Conservation (phyloP, 139 green algal species). For the Chlorella sp. region DNA sequence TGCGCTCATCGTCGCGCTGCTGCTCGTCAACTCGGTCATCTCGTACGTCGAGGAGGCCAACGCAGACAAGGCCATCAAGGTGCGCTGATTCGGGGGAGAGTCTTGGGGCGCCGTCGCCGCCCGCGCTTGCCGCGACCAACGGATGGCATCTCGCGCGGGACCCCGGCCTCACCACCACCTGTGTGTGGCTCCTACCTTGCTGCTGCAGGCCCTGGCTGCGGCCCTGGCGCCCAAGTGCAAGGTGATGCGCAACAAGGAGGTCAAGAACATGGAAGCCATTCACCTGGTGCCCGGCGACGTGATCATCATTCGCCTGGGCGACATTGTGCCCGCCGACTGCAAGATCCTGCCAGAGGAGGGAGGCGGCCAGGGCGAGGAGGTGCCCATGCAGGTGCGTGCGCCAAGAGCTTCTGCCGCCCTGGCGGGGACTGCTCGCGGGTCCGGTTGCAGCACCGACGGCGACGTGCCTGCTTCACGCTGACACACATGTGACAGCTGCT, state of each 20-base stretch:
- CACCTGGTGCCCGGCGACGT: constrained; percentile 76
- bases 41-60: constrained; percentile 69
- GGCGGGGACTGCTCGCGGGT: no score
- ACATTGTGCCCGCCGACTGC: constrained; percentile 81
- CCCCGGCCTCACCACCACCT: no score
- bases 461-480: no score
- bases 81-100: no score
- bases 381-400: constrained; percentile 64
- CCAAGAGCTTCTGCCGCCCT: no score
- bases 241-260: constrained; percentile 46
- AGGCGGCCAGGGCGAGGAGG: constrained; percentile 37
- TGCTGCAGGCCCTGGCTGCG: constrained; percentile 57
- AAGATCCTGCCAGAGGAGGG: constrained; percentile 66
- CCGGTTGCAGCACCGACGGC: no score
- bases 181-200: no score
- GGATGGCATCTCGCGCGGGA: no score
- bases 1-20: constrained; percentile 59
- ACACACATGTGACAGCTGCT: no score
- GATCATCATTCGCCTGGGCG: constrained; percentile 69
- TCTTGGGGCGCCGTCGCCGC: no score
- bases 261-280: constrained; percentile 46
- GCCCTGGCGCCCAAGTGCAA: constrained; percentile 69
- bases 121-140: no score
- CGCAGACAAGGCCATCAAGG: constrained; percentile 76
- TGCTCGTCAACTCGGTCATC: constrained; percentile 75